Evolutionary conservation across 345 rosid species (phyloP), one percentile per base, ranked within the genome.

Genomic region (Camelina laxa): DNA sequence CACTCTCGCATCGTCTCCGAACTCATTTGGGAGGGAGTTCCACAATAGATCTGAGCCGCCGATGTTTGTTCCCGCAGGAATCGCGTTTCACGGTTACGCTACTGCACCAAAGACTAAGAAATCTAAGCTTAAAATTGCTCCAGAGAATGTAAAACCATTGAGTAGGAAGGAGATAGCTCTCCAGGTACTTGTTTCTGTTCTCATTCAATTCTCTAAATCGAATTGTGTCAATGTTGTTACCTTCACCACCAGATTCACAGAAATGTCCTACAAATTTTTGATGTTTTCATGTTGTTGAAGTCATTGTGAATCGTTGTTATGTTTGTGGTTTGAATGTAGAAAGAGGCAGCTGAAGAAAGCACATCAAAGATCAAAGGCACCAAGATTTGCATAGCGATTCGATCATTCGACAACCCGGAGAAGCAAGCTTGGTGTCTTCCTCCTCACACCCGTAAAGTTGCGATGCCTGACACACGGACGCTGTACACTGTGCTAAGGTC

Each of bases 111-210:
- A 45, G 6, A n/a, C 17, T 50, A 61, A 7, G 60, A 56, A 21
- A 48, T 10, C 87, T 5, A 83, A 78, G 71, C 75, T 89, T 4
- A 84, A 82, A 31, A 85, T 82, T 75, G 76, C 92, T 56, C 65
- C 66, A 20, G 93, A 84, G 75, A 90, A 85, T 19, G 82, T 88
- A 8, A 50, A 85, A 22, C 81, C 97, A 65, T 73, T 87, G 87
- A 86, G 83, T 48, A 60, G 63, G 22, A 88, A 56, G 49, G 89
- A 85, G 14, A 89, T 93, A 44, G 56, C 62, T 15, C 88, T 89
- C 44, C 97, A 93, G 92, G 98, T 93, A 35, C 30, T 19, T 22
- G 64, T 19, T 21, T 38, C 9, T 10, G 11, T 35, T 61, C 60
- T 41, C 5, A 50, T 59, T 58, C 44, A 38, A 38, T 36, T 33